Base-by-base conservation (phyloP, 345 rosid species). In the Ceriops tagal region DNA sequence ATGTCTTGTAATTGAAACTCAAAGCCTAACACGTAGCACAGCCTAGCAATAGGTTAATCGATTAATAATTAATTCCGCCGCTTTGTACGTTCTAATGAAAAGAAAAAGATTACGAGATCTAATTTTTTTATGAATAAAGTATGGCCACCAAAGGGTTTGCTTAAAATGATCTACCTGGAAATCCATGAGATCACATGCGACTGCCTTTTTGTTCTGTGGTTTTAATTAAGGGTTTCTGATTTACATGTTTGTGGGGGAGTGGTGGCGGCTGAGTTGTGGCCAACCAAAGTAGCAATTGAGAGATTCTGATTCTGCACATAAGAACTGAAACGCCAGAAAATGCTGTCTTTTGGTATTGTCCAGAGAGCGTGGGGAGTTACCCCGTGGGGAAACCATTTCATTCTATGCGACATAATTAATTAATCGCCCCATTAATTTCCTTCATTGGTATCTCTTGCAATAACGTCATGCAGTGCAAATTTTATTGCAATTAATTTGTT, bases 291-390 rank as follows among this genome's bases (percentile, higher is more conserved):
- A 34, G 67, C 74, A 64, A 53, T 30, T 69, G 60, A 69, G 60
- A 69, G 79, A 79, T 73, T 72, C 77, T 62, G 70, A 65, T 72
- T 69, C 75, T 39, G 35, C 51, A n/a, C 24, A 62, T 56, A 27
- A 11, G 49, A 62, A 5, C 32, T 53, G 55, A 52, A 64, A 62
- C 5, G 32, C 64, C 35, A n/a, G 49, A 43, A 28, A 31, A 53
- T 67, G 47, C 61, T 65, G 75, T 61, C 75, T 56, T 58, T 18
- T 53, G 62, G 51, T 31, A 30, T 37, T 34, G 21, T 26, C 58
- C 58, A 13, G 20, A 20, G 52, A 27, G 3, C 0, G 49, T n/a
- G 13, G 31, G 31, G 21, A 56, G 19, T 30, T 8, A 58, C 35
- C 28, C 28, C 65, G 59, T 58, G 46, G 24, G 24, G 47, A 21